Evolutionary conservation across 1,284 basidiomycete genomes (phyloP).

Genomic region (Trichosporon asahii): DNA sequence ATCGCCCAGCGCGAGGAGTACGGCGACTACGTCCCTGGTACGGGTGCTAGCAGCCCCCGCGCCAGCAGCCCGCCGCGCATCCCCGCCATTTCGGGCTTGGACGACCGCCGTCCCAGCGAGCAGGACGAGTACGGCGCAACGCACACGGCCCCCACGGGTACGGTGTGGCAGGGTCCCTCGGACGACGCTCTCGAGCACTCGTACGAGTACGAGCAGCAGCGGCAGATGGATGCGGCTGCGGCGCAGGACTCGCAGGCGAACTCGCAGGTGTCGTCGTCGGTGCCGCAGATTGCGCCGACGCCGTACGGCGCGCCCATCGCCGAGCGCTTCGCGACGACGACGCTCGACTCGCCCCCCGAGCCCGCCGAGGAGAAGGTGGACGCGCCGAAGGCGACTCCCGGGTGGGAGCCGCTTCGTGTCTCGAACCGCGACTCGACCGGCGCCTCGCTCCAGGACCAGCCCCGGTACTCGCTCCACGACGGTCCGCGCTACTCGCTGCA

Average conservation of each 20-base stretch:
- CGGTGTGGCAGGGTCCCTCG: conserved; percentile 5
- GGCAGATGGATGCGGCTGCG: conserved; percentile 31
- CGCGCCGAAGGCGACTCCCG: not conserved
- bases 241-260: not conserved
- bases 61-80: conserved; percentile 12
- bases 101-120: conserved; percentile 9
- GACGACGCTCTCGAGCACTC: conserved; percentile 14
- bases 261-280: no score
- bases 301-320: not conserved
- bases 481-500: conserved; percentile 8
- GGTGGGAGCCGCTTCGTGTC: conserved; percentile 6
- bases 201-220: conserved; percentile 49
- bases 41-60: conserved; percentile 11
- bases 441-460: conserved; percentile 7
- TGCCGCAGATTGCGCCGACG: not conserved
- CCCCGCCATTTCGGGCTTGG: conserved; percentile 8
- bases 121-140: conserved; percentile 35
- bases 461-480: conserved; percentile 12
- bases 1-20: conserved; percentile 41
- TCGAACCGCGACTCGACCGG: conserved; percentile 10
- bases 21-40: conserved; percentile 37
- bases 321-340: not conserved
- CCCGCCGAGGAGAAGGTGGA: not conserved
- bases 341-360: not conserved
- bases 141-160: not conserved